Percentiles rank a stretch among this genome's conserved stretches.
These are phyloP conservation scores for Nigrospora oryzae DNA, from an alignment of 2,329 filamentous ascomycete species.

Conservation along the genomic window DNA sequence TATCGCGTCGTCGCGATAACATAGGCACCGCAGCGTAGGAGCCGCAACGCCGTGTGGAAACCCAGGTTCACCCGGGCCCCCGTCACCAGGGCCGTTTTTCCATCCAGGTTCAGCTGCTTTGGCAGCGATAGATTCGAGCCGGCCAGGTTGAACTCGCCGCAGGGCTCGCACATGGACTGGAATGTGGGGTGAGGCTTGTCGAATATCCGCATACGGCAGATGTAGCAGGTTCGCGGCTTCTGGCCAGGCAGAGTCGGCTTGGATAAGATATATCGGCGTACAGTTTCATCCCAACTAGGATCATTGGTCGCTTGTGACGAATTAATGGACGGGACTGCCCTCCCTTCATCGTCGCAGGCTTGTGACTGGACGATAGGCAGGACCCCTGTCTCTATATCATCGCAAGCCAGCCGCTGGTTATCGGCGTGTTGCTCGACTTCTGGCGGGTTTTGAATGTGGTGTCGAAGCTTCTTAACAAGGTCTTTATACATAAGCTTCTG, in stretches of 20 bases:
- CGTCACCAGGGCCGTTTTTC: conserved; percentile 22
- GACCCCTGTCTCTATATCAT: too few relatives aligned
- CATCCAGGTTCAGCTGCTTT: conserved; percentile 12
- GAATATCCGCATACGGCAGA: conserved; percentile 17
- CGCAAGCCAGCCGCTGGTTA: too few relatives aligned
- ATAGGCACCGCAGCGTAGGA: conserved; percentile 23
- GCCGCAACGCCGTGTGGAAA: conserved; percentile 20
- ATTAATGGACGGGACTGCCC: too few relatives aligned
- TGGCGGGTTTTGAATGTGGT: too few relatives aligned
- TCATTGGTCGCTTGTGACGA: too few relatives aligned
- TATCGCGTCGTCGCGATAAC: conserved; percentile 28
- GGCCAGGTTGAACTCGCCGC: conserved; percentile 23
- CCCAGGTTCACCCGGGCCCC: conserved; percentile 25
- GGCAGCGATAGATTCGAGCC: conserved; percentile 18
- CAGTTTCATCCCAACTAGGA: too few relatives aligned
- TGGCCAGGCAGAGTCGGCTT: background rate
- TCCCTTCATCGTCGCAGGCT: too few relatives aligned
- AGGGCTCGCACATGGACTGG: conserved; percentile 20
- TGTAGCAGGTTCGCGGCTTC: conserved; percentile 18
- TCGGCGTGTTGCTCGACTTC: too few relatives aligned
- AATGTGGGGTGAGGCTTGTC: conserved; percentile 9
- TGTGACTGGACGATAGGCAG: too few relatives aligned
- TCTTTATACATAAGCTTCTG: background rate
- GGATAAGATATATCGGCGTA: background rate
- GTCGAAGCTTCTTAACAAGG: background rate